These are phyloP conservation scores for Cyclotella cryptica DNA, from an alignment of 108 stramenopile genomes.

Conservation along the genomic window DNA sequence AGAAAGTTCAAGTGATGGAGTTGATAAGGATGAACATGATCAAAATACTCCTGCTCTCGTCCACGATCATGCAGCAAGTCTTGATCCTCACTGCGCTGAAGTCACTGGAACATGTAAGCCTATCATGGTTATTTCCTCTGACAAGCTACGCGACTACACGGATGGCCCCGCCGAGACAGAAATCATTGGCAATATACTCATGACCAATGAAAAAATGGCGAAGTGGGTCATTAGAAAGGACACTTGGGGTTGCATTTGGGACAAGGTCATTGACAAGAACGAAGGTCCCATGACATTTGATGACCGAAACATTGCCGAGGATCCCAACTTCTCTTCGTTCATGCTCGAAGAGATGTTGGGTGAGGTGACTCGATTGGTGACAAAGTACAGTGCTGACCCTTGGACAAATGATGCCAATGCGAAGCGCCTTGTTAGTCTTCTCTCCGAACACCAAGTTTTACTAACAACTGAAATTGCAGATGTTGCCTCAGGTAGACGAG, in stretches of 20 bases:
- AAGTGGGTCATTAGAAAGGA: neutral
- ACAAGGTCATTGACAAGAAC: neutral
- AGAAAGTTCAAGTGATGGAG: too few relatives aligned
- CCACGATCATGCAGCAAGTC: neutral
- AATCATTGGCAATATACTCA: neutral
- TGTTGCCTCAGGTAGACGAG: neutral
- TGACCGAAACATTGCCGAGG: neutral
- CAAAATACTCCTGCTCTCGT: neutral
- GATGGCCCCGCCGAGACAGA: neutral
- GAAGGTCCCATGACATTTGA: neutral
- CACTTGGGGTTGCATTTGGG: neutral
- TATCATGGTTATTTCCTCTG: neutral
- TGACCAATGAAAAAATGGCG: neutral
- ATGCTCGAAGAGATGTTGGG: conserved; percentile 9
- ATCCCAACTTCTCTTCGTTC: neutral
- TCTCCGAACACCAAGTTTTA: neutral
- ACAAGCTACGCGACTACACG: neutral
- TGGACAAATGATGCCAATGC: conserved; percentile 5
- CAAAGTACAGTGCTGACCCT: conserved; percentile 1
- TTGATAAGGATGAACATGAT: neutral
- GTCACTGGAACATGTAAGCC: neutral
- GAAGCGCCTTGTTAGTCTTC: conserved; percentile 6
- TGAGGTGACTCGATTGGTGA: conserved; percentile 9
- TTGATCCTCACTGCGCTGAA: neutral
- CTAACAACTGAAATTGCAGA: conserved; percentile 5